Evolutionary conservation across 2,329 filamentous ascomycete genomes (phyloP), one percentile per base, ranked within the genome.

Genomic region (Peltaster fructicola): DNA sequence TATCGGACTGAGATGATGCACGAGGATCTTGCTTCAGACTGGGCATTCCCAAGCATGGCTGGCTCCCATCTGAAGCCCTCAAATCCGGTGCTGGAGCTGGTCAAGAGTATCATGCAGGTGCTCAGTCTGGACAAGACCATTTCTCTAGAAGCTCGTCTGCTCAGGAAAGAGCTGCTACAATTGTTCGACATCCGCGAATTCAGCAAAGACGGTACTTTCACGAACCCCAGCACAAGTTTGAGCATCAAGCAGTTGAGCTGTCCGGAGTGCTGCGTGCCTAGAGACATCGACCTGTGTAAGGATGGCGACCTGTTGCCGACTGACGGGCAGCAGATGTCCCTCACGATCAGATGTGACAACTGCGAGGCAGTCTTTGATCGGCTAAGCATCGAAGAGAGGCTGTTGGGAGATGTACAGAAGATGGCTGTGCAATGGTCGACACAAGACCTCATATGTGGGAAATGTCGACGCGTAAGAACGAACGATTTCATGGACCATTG

Each of bases 401-500:
- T 98, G 31, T 65, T 98, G 20, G 67, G 63, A 0, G 65, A 76
- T 28, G 73, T 93, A 10, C 73, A 93, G 49, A 68, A 67, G 12
- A 55, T 75, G 45, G 59, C 80, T 6, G 64, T 80, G 14, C 70
- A 76, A 40, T 98, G 90, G 84, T 64, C 71, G 34, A 79, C 74
- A 16, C 85, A 95, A 54, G 88, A 98, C 49, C 53, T 95, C 30
- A 81, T 81, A 52, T 98, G 88, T 48, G 68, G 65, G 15, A 80
- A 80, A 38, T 73, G 68, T 40, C 51, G 50, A 20, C 41, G 54
- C 4, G 52, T 92, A 18, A 61, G 81, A 44, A 63, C 79, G 19
- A 95, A 92, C 47, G 85, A 93, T 43, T 90, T 95, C 41, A 82
- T 88, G 72, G 85, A 93, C 50, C 84, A 95, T 51, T 98, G 90